Evolutionary conservation across 169 alveolate genomes (phyloP).

Genomic region (Cryptosporidium ubiquitum): DNA sequence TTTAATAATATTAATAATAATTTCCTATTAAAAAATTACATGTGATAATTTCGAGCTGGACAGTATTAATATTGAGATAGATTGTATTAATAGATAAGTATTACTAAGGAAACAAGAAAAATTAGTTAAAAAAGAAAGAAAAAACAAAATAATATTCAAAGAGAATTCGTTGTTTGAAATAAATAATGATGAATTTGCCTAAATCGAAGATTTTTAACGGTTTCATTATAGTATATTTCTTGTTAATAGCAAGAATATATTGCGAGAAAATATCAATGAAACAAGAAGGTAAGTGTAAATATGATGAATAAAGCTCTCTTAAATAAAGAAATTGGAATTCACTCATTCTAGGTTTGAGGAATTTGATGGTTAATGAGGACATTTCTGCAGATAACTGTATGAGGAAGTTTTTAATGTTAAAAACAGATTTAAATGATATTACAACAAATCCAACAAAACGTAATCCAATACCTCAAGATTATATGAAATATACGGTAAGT

Average conservation of each 20-base stretch:
- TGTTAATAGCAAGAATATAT: neutral
- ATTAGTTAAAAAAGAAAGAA: neutral
- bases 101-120: neutral
- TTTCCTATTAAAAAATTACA: neutral
- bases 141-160: neutral
- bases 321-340: neutral
- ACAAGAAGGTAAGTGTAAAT: neutral
- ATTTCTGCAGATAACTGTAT: constrained; percentile 36
- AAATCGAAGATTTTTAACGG: neutral
- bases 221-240: neutral
- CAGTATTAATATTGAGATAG: neutral
- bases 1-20: neutral
- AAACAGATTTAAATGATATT: constrained; percentile 34
- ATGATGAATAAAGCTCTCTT: neutral
- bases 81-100: neutral
- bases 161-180: neutral
- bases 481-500: constrained; percentile 52
- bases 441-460: constrained; percentile 68
- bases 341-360: neutral
- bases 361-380: constrained; percentile 9
- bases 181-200: neutral
- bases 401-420: constrained; percentile 45
- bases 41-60: constrained; percentile 10
- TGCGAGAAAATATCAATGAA: neutral
- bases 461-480: constrained; percentile 63